Evolutionary conservation across 805 yeast species (phyloP).

Genomic region (Clavispora phyllophila): DNA sequence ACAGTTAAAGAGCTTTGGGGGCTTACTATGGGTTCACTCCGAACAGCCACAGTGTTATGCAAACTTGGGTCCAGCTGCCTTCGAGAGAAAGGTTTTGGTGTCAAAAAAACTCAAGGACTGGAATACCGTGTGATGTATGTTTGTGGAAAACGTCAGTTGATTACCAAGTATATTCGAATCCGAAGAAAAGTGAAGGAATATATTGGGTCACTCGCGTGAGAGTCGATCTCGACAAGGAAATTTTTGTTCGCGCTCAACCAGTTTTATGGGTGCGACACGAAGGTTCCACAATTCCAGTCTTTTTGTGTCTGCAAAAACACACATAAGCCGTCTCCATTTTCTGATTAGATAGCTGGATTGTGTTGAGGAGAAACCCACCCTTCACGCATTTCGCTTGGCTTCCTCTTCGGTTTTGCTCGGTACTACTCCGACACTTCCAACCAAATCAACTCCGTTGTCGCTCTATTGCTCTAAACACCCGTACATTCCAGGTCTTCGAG

Average conservation of each 20-base stretch:
- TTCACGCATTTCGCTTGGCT: too few relatives aligned
- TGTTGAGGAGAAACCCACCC: too few relatives aligned
- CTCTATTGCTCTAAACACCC: neutral
- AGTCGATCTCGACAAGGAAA: conserved; percentile 2
- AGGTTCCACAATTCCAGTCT: neutral
- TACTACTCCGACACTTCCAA: too few relatives aligned
- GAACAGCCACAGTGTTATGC: neutral
- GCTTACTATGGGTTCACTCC: neutral
- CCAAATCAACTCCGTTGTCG: neutral
- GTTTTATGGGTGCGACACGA: conserved; percentile 7
- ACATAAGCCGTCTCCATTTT: too few relatives aligned
- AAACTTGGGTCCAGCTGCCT: neutral
- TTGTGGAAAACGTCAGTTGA: neutral
- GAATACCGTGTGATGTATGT: neutral
- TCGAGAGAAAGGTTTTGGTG: neutral
- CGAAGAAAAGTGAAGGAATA: neutral
- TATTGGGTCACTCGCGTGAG: neutral
- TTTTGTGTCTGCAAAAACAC: neutral
- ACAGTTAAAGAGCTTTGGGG: neutral
- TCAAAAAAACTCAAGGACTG: neutral
- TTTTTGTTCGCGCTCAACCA: conserved; percentile 4
- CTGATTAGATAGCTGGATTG: neutral
- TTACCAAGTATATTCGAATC: neutral
- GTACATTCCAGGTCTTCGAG: neutral
- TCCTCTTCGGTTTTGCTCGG: too few relatives aligned